Evolutionary conservation across 1,284 basidiomycete genomes (phyloP), one percentile per base, ranked within the genome.

Genomic region (Ustilago loliicola): DNA sequence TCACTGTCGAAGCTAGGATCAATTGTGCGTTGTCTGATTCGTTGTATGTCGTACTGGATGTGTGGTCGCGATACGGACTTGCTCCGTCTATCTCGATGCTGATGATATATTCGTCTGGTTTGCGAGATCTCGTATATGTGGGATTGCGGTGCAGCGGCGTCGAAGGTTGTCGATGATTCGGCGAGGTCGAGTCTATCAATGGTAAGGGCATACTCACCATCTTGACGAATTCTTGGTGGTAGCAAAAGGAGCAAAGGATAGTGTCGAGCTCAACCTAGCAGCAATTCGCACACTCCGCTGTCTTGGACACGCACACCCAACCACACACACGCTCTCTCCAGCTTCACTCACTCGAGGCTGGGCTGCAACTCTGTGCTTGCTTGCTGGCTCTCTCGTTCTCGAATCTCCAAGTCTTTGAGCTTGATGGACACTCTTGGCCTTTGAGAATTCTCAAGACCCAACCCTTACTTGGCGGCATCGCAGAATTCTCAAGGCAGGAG

Each of bases 201-300:
- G 38, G 60, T 54, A 55, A 53, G 34, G 47, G 38, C 17, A 17
- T 64, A 72, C 75, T 73, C 59, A 77, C 75, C 75, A 77, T 77
- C 75, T 77, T 77, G 75, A 77, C 63, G 75, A 69, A 69, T 77
- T 72, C 75, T 72, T 77, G 75, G 73, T 76, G 73, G 68, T 76
- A 64, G 47, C 73, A 48, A 76, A 63, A 71, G 55, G 64, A 70
- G 72, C 38, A 58, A 61, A 64, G 72, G 72, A 66, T 69, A 55
- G 51, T 69, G 66, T 50, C 61, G 66, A 68, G 71, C 71, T 25
- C 27, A 53, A 67, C 27, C 64, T 60, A 64, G 65, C 71, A 64
- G 52, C 70, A 63, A 64, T 40, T 21, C 52, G 23, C 56, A 52
- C 60, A 55, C 57, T 21, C 58, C 13, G 36, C 36, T 38, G 36